These are phyloP conservation scores for Pedinophyceae sp. DNA, from an alignment of 139 green algal species.

Conservation along the genomic window DNA sequence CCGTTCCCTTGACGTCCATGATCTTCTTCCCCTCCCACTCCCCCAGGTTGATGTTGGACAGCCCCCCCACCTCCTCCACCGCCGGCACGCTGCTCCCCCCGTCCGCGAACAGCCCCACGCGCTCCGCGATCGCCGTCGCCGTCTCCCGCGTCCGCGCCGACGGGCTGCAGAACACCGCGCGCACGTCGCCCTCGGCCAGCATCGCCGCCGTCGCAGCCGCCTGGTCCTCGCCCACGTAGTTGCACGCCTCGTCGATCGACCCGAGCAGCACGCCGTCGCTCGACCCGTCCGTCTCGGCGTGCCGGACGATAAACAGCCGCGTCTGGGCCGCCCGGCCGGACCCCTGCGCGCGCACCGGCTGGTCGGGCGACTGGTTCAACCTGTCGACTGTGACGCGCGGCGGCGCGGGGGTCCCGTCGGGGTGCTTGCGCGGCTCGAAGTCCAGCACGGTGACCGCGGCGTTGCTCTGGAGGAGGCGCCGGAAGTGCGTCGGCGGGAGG, in stretches of 20 bases:
- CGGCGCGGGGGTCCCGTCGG: constrained; percentile 4
- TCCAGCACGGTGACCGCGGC: constrained; percentile 51
- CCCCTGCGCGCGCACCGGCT: constrained; percentile 18
- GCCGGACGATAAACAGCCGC: constrained; percentile 30
- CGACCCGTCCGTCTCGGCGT: constrained; percentile 22
- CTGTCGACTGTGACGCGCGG: constrained; percentile 28
- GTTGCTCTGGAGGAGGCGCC: constrained; percentile 46
- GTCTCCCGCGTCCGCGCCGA: neutral
- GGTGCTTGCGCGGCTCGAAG: constrained; percentile 29
- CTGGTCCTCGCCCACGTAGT: constrained; percentile 23
- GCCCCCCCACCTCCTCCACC: too few species aligned
- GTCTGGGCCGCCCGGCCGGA: constrained; percentile 5
- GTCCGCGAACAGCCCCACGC: neutral
- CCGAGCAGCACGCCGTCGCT: constrained; percentile 23
- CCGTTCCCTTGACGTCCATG: neutral
- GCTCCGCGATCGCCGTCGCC: neutral
- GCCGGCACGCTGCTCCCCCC: too few species aligned
- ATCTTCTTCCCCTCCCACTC: neutral
- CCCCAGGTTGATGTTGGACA: too few species aligned
- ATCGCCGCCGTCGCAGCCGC: constrained; percentile 25
- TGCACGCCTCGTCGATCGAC: constrained; percentile 18
- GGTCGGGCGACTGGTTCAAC: constrained; percentile 36
- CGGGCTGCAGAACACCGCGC: neutral
- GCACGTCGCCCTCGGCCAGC: constrained; percentile 16
- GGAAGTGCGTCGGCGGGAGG: constrained; percentile 58